Conservation (phyloP, 768 basidiomycete species). For the Pleurotus salmoneostramineus region DNA sequence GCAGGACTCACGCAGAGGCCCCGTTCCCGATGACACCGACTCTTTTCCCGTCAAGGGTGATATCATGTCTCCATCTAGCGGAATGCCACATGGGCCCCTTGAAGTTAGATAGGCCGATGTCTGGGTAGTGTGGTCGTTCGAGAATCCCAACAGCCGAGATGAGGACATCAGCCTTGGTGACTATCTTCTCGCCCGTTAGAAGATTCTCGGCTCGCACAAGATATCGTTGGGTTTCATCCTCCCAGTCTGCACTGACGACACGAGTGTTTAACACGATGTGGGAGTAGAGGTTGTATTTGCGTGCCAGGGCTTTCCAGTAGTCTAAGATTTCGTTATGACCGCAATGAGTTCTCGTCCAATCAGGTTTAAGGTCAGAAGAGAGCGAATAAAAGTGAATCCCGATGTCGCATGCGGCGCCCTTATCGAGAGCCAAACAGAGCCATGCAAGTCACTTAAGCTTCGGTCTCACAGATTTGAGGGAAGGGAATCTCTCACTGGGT, state of each 20-base stretch:
- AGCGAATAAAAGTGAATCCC: conserved; percentile 38
- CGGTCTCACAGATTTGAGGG: neutral
- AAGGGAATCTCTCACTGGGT: conserved; percentile 12
- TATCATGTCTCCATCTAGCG: conserved; percentile 39
- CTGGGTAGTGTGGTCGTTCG: conserved; percentile 36
- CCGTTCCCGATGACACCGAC: conserved; percentile 61
- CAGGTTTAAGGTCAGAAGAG: conserved; percentile 41
- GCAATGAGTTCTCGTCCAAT: conserved; percentile 40
- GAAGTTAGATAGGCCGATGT: conserved; percentile 34
- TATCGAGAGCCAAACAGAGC: neutral
- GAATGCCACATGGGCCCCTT: conserved; percentile 51
- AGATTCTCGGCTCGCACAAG: conserved; percentile 29
- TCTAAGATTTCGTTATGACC: conserved; percentile 35
- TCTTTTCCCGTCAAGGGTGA: conserved; percentile 38
- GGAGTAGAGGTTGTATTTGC: conserved; percentile 37
- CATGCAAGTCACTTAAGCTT: neutral
- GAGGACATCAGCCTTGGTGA: conserved; percentile 39
- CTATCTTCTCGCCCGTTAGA: conserved; percentile 22
- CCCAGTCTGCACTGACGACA: conserved; percentile 46
- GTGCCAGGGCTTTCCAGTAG: conserved; percentile 37
- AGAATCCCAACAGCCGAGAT: conserved; percentile 48
- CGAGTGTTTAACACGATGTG: conserved; percentile 38
- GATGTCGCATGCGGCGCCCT: conserved; percentile 45
- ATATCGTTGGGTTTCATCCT: conserved; percentile 28
- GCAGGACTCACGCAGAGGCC: conserved; percentile 40